Percentiles rank a stretch among this genome's conserved stretches.
Conservation (phyloP, 306 rosid species). For the Sophora flavescens region DNA sequence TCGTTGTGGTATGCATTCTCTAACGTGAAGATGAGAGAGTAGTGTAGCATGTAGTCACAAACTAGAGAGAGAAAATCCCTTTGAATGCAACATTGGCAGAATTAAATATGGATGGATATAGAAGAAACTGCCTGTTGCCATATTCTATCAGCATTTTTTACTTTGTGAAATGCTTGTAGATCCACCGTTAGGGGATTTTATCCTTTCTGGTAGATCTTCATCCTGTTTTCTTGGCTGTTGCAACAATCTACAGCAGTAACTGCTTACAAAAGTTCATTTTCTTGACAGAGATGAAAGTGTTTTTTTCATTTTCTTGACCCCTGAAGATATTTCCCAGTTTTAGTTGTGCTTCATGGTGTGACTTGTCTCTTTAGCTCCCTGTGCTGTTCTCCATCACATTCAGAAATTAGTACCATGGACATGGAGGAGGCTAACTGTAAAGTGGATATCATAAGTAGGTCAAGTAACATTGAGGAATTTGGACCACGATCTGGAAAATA, state of each 20-base stretch:
- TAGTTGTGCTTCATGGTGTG: background rate
- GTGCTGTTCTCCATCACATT: background rate
- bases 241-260: background rate
- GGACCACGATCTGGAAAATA: background rate
- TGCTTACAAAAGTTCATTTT: background rate
- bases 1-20: conserved; percentile 2
- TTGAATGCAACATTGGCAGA: background rate
- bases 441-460: background rate
- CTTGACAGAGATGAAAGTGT: background rate
- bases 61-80: background rate
- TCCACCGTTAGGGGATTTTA: background rate
- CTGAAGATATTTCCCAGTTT: conserved; percentile 1
- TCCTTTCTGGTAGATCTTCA: background rate
- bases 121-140: background rate
- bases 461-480: conserved; percentile 8
- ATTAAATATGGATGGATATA: background rate
- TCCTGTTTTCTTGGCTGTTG: background rate
- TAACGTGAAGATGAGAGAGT: background rate
- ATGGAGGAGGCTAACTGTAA: conserved; percentile 8
- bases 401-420: background rate
- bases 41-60: background rate
- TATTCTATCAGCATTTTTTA: conserved; percentile 3
- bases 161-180: background rate
- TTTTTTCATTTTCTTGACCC: background rate
- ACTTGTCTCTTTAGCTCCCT: conserved; percentile 1